These are phyloP conservation scores for Tetracladium setigerum DNA, from an alignment of 495 filamentous ascomycete genomes.

Conservation along the genomic window DNA sequence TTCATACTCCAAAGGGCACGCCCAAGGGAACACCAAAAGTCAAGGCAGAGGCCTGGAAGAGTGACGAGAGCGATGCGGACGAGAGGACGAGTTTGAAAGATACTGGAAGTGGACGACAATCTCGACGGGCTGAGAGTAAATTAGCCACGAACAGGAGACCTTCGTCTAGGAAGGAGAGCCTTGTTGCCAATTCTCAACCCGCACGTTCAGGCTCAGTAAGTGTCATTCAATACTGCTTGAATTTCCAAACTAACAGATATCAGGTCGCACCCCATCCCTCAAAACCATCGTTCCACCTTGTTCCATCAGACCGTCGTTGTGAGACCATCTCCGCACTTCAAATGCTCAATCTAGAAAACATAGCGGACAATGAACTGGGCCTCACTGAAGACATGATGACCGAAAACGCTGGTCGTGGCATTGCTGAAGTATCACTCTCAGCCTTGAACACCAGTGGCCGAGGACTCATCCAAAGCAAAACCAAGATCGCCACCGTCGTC, in stretches of 20 bases:
- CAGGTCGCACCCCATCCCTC: slow-evolving; percentile 11
- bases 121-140: slow-evolving; percentile 42
- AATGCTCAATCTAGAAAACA: slow-evolving; percentile 84
- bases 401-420: slow-evolving; percentile 81
- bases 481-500: slow-evolving; percentile 52
- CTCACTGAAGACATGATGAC: slow-evolving; percentile 83
- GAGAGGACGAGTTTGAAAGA: slow-evolving; percentile 36
- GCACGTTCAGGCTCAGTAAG: slow-evolving; percentile 17
- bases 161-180: slow-evolving; percentile 57
- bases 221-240: background rate
- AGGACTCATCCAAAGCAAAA: slow-evolving; percentile 27
- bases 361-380: slow-evolving; percentile 74
- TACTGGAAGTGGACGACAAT: slow-evolving; percentile 42
- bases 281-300: slow-evolving; percentile 33
- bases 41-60: slow-evolving; percentile 49
- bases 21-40: slow-evolving; percentile 27
- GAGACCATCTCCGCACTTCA: slow-evolving; percentile 77
- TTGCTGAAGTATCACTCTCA: slow-evolving; percentile 71
- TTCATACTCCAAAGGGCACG: slow-evolving; percentile 7
- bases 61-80: slow-evolving; percentile 55
- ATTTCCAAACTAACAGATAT: background rate
- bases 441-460: slow-evolving; percentile 47
- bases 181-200: slow-evolving; percentile 20
- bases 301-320: slow-evolving; percentile 61
- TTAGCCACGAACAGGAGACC: slow-evolving; percentile 29